A percentile compares a stretch with the other conserved stretches of the same genome.
Conservation (phyloP, 1,284 basidiomycete genomes). For the Cryptococcus sp. region DNA sequence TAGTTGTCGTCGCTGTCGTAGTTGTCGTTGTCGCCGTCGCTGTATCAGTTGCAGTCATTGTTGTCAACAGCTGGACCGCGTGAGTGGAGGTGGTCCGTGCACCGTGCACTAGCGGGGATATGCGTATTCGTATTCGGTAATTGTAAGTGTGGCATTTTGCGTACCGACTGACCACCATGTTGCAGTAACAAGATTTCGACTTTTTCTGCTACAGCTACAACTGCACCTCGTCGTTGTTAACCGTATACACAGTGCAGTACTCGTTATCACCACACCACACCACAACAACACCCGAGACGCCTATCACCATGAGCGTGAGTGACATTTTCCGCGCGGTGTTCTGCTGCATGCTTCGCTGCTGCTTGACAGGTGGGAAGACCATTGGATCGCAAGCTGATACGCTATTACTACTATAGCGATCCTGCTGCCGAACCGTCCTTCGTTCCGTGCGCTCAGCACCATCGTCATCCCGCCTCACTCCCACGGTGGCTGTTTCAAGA, state of each 20-base stretch:
- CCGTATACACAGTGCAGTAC: no score
- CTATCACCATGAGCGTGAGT: slow-evolving; percentile 11
- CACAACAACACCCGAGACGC: no score
- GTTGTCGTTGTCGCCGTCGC: neutral
- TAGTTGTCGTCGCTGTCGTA: neutral
- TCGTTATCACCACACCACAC: no score
- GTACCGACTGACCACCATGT: neutral
- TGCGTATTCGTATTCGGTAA: neutral
- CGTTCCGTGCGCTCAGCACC: slow-evolving; percentile 16
- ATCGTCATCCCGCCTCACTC: slow-evolving; percentile 14
- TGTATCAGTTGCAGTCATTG: neutral
- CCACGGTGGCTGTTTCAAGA: slow-evolving; percentile 16
- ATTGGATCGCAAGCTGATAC: neutral
- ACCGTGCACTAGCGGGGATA: neutral
- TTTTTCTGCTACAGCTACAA: neutral
- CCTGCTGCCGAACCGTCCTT: slow-evolving; percentile 16
- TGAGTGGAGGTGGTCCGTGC: slow-evolving; percentile 10
- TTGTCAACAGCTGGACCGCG: slow-evolving; percentile 7
- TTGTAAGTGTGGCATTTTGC: slow-evolving; percentile 9
- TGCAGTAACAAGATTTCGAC: neutral
- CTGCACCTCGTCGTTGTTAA: no score
- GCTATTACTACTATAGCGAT: neutral
- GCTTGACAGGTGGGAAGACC: no score
- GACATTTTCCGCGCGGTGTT: no score
- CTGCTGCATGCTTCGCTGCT: no score